Base-by-base conservation (phyloP, 2,329 filamentous ascomycete genomes). In the Plectosphaerella plurivora region DNA sequence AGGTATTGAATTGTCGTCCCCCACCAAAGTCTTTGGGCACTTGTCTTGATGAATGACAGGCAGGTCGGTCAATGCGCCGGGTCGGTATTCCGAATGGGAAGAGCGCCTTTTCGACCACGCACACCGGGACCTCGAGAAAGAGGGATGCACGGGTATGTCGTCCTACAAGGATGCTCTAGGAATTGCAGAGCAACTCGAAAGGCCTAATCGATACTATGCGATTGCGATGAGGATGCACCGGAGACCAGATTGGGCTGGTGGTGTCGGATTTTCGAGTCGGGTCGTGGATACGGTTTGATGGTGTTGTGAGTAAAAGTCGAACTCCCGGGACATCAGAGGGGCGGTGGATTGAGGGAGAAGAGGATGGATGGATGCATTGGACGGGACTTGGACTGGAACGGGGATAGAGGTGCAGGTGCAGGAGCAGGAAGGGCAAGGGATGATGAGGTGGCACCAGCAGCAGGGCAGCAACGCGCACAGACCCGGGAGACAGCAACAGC, bases 321-420 rank as follows among this genome's bases (percentile, higher is more conserved):
- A 44, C 18, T 16, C 16, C 41, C 9, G 41, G 41, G 37, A 18
- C 10, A 18, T 18, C n/a, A 44, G 41, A 20, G 41, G 18, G 41
- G 18, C n/a, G 41, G 18, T 44, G n/a, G 37, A 18, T 39, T 15
- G 16, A 39, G 37, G 18, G 41, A 44, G 41, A 20, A 18, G n/a
- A 44, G 18, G 28, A 33, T 33, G 28, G 11, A 33, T 33, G 28
- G 28, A 20, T 20, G 41, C 41, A 44, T 44, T 44, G n/a, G 18
- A 44, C n/a, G 16, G 41, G 41, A 44, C 16, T 44, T 44, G n/a
- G 18, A 44, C n/a, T 44, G 41, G 41, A 44, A 44, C 45, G 28
- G 45, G 45, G n/a, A 47, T 9, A 16, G 50, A 53, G 51, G 48
- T 51, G 35, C 47, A 55, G 51, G 46, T 45, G 25, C 11, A 48